Base-by-base conservation (phyloP, 257 asterid genomes). In the Gentiana macrophylla region DNA sequence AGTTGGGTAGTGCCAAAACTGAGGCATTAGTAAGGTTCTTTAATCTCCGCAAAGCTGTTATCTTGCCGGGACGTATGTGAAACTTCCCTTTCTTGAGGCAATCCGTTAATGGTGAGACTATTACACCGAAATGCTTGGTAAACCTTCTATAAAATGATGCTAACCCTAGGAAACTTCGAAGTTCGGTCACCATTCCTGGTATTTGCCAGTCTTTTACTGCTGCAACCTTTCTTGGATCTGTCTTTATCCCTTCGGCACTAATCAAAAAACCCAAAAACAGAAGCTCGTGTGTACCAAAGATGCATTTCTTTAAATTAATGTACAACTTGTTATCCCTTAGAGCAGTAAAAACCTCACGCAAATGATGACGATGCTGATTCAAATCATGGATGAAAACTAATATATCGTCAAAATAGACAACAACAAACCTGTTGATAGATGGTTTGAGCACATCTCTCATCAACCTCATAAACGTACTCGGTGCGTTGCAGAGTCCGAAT, bases 361-460 rank as follows among this genome's bases (percentile, higher is more conserved):
- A 9, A 11, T 5, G 24, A 4, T 4, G 11, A 4, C 11, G 6
- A 15, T 46, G 55, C 8, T 47, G 46, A 2, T 46, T 55, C n/a
- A 3, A 6, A n/a, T 3, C 33, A 12, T 5, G 35, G 6, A 33
- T 46, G 12, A 35, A 48, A 1, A 59, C n/a, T 4, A 49, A 15
- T 4, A 57, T 45, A 6, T 35, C 48, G 24, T 56, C 60, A 37
- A 56, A 37, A 37, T 56, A 38, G 32, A 38, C 60, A 24, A 56
- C 13, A 3, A 54, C n/a, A 13, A 34, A 54, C 8, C 3, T 8
- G 12, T 55, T 45, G 12, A 32, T 32, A 13, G 47, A 59, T 3
- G 63, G 55, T 13, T 36, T 8, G 32, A 59, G 35, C 2, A 59
- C 54, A 10, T 59, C 4, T 12, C 34, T 59, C 54, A 59, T 59